Conservation (phyloP, 1,284 basidiomycete genomes). For the Boletellus deceptivus region DNA sequence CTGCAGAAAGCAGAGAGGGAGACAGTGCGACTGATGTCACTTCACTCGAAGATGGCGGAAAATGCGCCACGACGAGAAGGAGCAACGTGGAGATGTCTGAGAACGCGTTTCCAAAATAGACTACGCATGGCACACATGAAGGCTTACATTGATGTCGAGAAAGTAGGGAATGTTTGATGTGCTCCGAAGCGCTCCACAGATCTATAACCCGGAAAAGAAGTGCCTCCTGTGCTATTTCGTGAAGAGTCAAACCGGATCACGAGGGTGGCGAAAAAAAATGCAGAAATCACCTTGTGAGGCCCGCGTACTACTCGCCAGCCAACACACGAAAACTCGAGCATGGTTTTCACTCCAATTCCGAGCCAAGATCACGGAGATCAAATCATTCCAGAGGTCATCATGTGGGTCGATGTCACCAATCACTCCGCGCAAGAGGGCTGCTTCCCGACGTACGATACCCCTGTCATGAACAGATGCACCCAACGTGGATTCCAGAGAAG, state of each 20-base stretch:
- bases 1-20: constrained; percentile 66
- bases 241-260: constrained; percentile 6
- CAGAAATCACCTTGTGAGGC: constrained; percentile 39
- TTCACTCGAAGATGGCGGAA: constrained; percentile 48
- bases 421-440: constrained; percentile 44
- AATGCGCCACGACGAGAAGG: constrained; percentile 59
- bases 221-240: constrained; percentile 43
- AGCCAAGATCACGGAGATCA: constrained; percentile 49
- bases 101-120: constrained; percentile 1
- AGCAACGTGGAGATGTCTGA: constrained; percentile 72
- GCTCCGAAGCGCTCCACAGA: constrained; percentile 64
- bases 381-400: constrained; percentile 51
- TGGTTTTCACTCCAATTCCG: constrained; percentile 58
- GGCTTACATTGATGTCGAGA: constrained; percentile 64
- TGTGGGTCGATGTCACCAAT: constrained; percentile 48
- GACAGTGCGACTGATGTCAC: constrained; percentile 49
- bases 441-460: constrained; percentile 50
- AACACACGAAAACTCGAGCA: constrained; percentile 64
- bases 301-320: constrained; percentile 46
- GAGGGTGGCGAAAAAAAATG: background rate
- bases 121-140: background rate
- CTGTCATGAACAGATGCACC: constrained; percentile 34
- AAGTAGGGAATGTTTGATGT: constrained; percentile 72
- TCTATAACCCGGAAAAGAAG: constrained; percentile 52
- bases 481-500: constrained; percentile 25